phyloP scores from a whole-genome alignment of 768 basidiomycete genomes.

The Trametes sanguinea region DNA sequence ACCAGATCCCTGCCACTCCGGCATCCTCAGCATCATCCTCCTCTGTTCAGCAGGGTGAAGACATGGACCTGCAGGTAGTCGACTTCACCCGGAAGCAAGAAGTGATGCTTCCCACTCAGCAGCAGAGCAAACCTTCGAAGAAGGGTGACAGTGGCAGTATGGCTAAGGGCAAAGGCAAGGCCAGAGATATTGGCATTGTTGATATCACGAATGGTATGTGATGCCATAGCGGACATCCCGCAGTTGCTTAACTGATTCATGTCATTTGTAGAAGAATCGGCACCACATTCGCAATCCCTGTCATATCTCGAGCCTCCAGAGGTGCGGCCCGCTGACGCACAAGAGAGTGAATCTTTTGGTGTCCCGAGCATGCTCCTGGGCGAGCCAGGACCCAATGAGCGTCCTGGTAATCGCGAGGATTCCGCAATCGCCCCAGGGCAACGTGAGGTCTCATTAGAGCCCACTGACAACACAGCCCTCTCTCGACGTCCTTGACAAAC shows the following conservation, averaged over 20 bases:
- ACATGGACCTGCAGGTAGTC: constrained; percentile 2
- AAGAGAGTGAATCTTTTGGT: constrained; percentile 17
- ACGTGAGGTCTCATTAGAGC: not conserved
- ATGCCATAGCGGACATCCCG: not conserved
- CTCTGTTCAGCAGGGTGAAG: not conserved
- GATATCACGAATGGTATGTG: constrained; percentile 50
- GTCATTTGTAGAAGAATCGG: not conserved
- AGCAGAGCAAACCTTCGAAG: not conserved
- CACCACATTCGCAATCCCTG: constrained; percentile 1
- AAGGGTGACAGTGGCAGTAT: constrained; percentile 21
- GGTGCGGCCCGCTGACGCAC: not conserved
- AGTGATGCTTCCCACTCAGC: constrained; percentile 13
- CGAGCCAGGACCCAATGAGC: not conserved
- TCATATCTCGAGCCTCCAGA: constrained; percentile 17
- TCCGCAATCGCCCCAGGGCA: not conserved
- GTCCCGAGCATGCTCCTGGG: constrained; percentile 10
- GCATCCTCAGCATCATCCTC: not conserved
- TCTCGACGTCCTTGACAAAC: not conserved
- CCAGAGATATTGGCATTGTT: constrained; percentile 30
- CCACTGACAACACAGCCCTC: not conserved
- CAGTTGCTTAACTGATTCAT: not conserved
- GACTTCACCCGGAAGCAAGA: constrained; percentile 2
- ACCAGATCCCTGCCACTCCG: constrained; percentile 43
- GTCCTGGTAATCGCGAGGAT: not conserved
- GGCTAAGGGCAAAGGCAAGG: constrained; percentile 39